These are phyloP conservation scores for Penicillium sp. DNA, from an alignment of 2,329 filamentous ascomycete genomes.

Conservation along the genomic window DNA sequence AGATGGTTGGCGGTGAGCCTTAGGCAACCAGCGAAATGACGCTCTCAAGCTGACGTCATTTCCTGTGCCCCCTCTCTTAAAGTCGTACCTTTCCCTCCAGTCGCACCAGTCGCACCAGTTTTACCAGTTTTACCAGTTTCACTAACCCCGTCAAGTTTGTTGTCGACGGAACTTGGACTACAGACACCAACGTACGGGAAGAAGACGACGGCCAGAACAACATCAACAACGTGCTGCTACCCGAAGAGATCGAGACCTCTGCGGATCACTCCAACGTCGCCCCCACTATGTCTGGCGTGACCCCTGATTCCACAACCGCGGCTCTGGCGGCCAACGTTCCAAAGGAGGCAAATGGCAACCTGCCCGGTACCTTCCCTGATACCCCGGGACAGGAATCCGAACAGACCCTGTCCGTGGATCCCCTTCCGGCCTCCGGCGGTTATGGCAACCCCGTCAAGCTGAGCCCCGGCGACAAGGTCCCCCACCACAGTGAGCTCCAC, in stretches of 20 bases:
- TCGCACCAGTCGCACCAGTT: conserved; percentile 7
- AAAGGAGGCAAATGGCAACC: conserved; percentile 51
- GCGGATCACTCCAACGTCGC: conserved; percentile 8
- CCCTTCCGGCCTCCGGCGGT: conserved; percentile 60
- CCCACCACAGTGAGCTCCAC: conserved; percentile 64
- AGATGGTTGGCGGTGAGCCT: conserved; percentile 25
- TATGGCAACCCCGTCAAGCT: conserved; percentile 78
- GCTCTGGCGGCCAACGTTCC: conserved; percentile 59
- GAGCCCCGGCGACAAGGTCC: conserved; percentile 78
- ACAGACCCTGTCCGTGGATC: conserved; percentile 51
- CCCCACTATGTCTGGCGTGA: conserved; percentile 60
- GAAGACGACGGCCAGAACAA: conserved; percentile 83
- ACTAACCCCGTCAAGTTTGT: conserved; percentile 69
- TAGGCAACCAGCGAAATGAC: conserved; percentile 11
- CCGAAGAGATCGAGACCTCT: conserved; percentile 63
- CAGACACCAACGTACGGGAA: conserved; percentile 76
- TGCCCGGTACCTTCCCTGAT: conserved; percentile 71
- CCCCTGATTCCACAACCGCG: conserved; percentile 71
- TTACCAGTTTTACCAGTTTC: conserved; percentile 15
- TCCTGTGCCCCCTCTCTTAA: conserved; percentile 15
- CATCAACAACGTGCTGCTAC: conserved; percentile 87
- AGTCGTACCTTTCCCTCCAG: conserved; percentile 18
- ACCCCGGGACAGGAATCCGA: conserved; percentile 62
- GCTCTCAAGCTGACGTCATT: conserved; percentile 22
- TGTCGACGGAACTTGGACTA: conserved; percentile 87